A percentile compares a stretch with the other conserved stretches of the same genome.
These are phyloP conservation scores for Microdochium nivale DNA, from an alignment of 2,329 filamentous ascomycete species.

Conservation along the genomic window DNA sequence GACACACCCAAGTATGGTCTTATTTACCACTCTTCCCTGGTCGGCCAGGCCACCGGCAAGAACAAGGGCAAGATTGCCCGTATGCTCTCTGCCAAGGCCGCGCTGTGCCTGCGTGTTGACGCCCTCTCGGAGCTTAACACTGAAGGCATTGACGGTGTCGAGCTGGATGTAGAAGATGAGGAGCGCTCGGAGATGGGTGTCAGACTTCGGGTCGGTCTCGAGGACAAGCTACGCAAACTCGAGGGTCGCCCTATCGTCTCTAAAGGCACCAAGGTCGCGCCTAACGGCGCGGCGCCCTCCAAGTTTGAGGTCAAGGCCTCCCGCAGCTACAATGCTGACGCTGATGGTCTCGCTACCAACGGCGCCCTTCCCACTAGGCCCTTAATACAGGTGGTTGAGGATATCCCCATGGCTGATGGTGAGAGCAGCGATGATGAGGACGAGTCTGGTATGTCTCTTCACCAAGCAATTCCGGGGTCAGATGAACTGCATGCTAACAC, in stretches of 20 bases:
- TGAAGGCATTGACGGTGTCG: conserved; percentile 45
- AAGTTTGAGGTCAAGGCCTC: conserved; percentile 92
- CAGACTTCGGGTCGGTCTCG: conserved; percentile 61
- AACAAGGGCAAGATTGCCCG: conserved; percentile 99
- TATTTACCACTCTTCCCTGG: conserved; percentile 85
- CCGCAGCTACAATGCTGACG: conserved; percentile 89
- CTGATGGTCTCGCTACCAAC: conserved; percentile 69
- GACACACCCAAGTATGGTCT: conserved; percentile 98
- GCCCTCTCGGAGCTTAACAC: conserved; percentile 71
- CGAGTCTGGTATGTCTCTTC: conserved; percentile 20
- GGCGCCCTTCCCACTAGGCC: conserved; percentile 33
- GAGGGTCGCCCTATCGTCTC: conserved; percentile 86
- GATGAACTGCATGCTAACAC: not conserved
- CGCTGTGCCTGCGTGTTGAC: conserved; percentile 87
- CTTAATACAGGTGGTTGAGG: conserved; percentile 25
- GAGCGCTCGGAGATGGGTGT: conserved; percentile 78
- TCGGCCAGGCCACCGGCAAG: conserved; percentile 92
- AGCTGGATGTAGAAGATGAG: conserved; percentile 68
- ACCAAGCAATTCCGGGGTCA: not conserved
- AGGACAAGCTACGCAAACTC: conserved; percentile 66
- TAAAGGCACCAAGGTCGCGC: conserved; percentile 65
- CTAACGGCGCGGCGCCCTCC: conserved; percentile 59
- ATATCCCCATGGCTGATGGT: conserved; percentile 30
- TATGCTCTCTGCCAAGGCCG: conserved; percentile 89
- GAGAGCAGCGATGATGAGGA: conserved; percentile 38